Base-by-base conservation (phyloP, 2,329 filamentous ascomycete species). In the Ophioceras dolichostomum region DNA sequence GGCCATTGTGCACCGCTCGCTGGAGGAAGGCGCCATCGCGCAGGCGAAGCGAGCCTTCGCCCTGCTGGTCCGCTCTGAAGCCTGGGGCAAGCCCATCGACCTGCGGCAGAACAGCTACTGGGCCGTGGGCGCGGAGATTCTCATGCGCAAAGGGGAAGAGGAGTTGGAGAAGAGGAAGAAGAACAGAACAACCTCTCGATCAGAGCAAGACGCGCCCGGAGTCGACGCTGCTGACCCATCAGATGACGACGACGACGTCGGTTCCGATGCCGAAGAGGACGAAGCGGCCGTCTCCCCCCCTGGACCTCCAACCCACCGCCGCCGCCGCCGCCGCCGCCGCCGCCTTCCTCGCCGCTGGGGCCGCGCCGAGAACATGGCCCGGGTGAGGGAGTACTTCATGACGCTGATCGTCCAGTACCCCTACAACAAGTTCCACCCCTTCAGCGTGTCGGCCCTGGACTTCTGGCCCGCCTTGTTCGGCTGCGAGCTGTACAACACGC, bases 391-490 rank as follows among this genome's bases (percentile, higher is more conserved):
- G 4, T 94, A 89, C 57, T 87, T 91, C 51, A 80, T 89, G 45
- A 71, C 70, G 20, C 65, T 95, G 41, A 82, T 89, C 36, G 67
- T 86, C 46, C 79, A 86, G 51, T 72, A 88, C 56, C 79, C 85
- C 6, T 79, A 81, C 62, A 73, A 78, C 47, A 67, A 73, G 48
- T 64, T 65, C 41, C 65, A 68, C 5, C 75, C 76, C 1, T 60
- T 73, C 36, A 60, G 66, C 3, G 59, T 79, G 30, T 81, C 75
- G 45, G 76, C 83, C 10, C 53, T 83, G 27, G 77, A 85, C 42
- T 94, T 95, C 54, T 88, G 86, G 60, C 78, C 83, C 12, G 81
- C 82, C 12, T 72, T 94, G 61, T 79, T 89, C 47, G 77, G 77
- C 34, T 72, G 86, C 32, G 89, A 91, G 73, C 71, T 94, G 36